Evolutionary conservation across 2,329 filamentous ascomycete species (phyloP).

Genomic region (Lojkania enalia): DNA sequence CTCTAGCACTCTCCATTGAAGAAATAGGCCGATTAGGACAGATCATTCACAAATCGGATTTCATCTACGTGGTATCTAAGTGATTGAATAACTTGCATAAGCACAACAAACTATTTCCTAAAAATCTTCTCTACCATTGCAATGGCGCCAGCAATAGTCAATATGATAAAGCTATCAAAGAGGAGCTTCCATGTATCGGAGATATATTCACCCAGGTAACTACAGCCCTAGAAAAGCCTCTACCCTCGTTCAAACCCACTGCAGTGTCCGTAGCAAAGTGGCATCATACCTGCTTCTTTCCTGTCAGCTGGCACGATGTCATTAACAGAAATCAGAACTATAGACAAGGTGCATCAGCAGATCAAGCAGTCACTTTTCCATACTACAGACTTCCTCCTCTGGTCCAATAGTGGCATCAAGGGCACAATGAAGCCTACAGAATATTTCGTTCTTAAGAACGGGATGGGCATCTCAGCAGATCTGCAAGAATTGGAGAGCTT

Average conservation of each 20-base stretch:
- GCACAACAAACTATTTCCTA: neutral
- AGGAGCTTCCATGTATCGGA: constrained; percentile 34
- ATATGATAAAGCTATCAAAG: constrained; percentile 6
- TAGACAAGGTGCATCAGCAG: constrained; percentile 32
- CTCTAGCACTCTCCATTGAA: neutral
- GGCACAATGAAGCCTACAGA: constrained; percentile 37
- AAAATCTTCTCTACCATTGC: constrained; percentile 16
- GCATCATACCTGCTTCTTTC: constrained; percentile 49
- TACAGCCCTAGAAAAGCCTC: neutral
- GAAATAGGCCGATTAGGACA: neutral
- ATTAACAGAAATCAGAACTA: constrained; percentile 20
- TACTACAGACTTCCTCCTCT: constrained; percentile 37
- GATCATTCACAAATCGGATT: constrained; percentile 4
- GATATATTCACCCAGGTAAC: neutral
- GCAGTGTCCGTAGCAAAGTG: constrained; percentile 36
- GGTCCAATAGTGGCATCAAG: constrained; percentile 30
- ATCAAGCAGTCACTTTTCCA: constrained; percentile 26
- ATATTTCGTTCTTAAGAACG: constrained; percentile 37
- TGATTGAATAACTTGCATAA: constrained; percentile 7
- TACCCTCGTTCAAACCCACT: neutral
- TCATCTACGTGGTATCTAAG: constrained; percentile 26
- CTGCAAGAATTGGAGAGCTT: neutral
- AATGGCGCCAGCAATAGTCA: constrained; percentile 26
- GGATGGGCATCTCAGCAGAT: constrained; percentile 19
- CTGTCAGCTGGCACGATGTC: constrained; percentile 10